Evolutionary conservation across 768 basidiomycete species (phyloP).

Genomic region (Xerocomellus chrysenteron): DNA sequence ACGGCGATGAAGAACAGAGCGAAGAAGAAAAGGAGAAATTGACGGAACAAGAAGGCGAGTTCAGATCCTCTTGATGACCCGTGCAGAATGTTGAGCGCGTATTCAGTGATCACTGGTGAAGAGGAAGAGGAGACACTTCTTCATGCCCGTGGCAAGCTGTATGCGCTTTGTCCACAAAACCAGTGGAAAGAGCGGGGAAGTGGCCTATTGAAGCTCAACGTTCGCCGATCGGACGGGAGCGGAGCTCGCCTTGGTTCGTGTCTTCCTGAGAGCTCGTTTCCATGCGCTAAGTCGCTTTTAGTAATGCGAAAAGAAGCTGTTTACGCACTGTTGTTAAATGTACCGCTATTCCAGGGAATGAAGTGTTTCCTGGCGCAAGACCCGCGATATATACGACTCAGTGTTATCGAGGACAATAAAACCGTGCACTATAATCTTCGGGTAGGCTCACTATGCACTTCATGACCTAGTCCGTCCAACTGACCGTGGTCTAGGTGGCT

Average conservation of each 20-base stretch:
- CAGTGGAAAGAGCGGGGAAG: conserved; percentile 80
- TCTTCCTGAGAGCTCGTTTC: not conserved
- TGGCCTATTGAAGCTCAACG: conserved; percentile 69
- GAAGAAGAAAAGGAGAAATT: conserved; percentile 45
- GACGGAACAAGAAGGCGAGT: conserved; percentile 68
- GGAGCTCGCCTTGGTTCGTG: conserved; percentile 64
- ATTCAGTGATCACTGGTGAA: conserved; percentile 70
- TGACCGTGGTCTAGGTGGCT: conserved; percentile 46
- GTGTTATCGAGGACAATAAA: conserved; percentile 59
- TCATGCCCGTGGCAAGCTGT: conserved; percentile 78
- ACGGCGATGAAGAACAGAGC: conserved; percentile 52
- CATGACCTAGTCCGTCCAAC: not conserved
- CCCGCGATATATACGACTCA: conserved; percentile 76
- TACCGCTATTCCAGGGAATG: conserved; percentile 78
- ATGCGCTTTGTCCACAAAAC: conserved; percentile 51
- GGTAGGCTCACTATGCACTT: conserved; percentile 40
- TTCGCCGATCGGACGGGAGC: conserved; percentile 57
- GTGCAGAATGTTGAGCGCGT: conserved; percentile 1
- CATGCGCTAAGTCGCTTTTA: conserved; percentile 29
- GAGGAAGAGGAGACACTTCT: conserved; percentile 78
- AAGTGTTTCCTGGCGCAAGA: conserved; percentile 69
- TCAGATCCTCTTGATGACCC: not conserved
- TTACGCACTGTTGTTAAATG: conserved; percentile 69
- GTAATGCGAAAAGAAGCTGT: conserved; percentile 90
- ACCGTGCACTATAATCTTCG: conserved; percentile 75